Conservation (phyloP, 352 stramenopile species). For the Elongisporangium prolatum region DNA sequence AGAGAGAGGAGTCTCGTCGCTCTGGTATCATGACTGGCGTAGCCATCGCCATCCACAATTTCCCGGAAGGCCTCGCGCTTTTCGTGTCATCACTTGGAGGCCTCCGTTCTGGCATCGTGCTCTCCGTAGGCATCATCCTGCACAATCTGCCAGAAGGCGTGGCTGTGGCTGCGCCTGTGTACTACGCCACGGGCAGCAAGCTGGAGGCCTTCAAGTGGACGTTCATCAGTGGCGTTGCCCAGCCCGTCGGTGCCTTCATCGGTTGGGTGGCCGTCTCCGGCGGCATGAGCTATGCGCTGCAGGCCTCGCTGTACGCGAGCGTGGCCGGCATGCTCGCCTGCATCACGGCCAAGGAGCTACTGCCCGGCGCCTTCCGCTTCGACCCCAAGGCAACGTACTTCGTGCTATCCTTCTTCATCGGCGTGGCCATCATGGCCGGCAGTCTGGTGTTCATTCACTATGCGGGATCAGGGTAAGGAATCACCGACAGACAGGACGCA, state of each 20-base stretch:
- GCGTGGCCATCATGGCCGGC: conserved; percentile 82
- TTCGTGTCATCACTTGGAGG: conserved; percentile 91
- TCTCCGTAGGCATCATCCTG: conserved; percentile 93
- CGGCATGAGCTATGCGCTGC: conserved; percentile 49
- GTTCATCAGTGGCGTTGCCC: conserved; percentile 78
- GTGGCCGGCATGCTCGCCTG: conserved; percentile 94
- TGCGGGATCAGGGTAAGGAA: conserved; percentile 27
- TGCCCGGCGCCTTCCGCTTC: conserved; percentile 87
- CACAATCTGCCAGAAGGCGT: conserved; percentile 97
- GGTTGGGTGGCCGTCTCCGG: conserved; percentile 66
- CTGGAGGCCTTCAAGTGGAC: conserved; percentile 91
- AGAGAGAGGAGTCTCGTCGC: conserved; percentile 45
- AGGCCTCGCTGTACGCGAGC: conserved; percentile 86
- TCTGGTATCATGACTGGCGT: conserved; percentile 90
- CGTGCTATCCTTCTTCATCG: conserved; percentile 71
- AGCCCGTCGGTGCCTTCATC: conserved; percentile 87
- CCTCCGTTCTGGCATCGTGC: conserved; percentile 76
- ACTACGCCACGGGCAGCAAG: conserved; percentile 92
- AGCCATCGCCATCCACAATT: conserved; percentile 96
- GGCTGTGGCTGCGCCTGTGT: conserved; percentile 92
- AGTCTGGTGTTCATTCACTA: conserved; percentile 76
- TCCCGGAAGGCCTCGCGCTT: conserved; percentile 94
- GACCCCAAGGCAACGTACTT: conserved; percentile 81
- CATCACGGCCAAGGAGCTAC: conserved; percentile 87
- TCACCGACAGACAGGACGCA: background rate